These are phyloP conservation scores for Physcia stellaris DNA, from an alignment of 495 filamentous ascomycete genomes.

Conservation along the genomic window DNA sequence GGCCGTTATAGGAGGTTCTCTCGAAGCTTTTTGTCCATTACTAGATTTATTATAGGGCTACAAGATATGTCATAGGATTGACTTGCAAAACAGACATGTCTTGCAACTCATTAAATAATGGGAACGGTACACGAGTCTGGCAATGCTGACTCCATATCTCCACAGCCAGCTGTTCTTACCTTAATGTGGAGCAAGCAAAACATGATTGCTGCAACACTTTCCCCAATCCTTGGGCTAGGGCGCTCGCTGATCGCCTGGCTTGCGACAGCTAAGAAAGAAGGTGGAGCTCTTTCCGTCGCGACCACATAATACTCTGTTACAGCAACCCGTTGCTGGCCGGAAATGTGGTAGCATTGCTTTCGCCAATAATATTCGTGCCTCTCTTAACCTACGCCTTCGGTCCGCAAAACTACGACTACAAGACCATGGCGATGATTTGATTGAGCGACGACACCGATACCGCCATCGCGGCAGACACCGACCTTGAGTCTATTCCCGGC, in stretches of 20 bases:
- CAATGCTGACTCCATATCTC: no score
- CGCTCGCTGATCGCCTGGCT: constrained; percentile 80
- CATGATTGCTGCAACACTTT: constrained; percentile 58
- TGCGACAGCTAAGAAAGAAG: constrained; percentile 69
- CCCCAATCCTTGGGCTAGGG: constrained; percentile 62
- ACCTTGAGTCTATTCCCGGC: constrained; percentile 59
- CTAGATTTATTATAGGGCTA: not conserved
- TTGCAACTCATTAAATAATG: constrained; percentile 17
- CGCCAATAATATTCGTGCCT: constrained; percentile 69
- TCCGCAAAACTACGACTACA: constrained; percentile 78
- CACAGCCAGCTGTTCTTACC: constrained; percentile 69
- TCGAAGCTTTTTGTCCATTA: not conserved
- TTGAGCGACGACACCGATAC: constrained; percentile 73
- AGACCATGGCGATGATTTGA: constrained; percentile 71
- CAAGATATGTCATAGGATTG: not conserved
- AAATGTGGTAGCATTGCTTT: constrained; percentile 68
- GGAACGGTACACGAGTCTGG: no score
- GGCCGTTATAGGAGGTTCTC: constrained; percentile 69
- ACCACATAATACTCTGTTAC: constrained; percentile 65
- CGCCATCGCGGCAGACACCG: constrained; percentile 50
- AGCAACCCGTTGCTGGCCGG: constrained; percentile 80
- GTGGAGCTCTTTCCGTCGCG: constrained; percentile 55
- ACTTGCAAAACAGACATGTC: not conserved
- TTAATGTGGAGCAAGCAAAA: constrained; percentile 78
- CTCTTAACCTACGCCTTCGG: constrained; percentile 63